Conservation (phyloP, 2,329 filamentous ascomycete species). For the Ascochyta fabae region DNA sequence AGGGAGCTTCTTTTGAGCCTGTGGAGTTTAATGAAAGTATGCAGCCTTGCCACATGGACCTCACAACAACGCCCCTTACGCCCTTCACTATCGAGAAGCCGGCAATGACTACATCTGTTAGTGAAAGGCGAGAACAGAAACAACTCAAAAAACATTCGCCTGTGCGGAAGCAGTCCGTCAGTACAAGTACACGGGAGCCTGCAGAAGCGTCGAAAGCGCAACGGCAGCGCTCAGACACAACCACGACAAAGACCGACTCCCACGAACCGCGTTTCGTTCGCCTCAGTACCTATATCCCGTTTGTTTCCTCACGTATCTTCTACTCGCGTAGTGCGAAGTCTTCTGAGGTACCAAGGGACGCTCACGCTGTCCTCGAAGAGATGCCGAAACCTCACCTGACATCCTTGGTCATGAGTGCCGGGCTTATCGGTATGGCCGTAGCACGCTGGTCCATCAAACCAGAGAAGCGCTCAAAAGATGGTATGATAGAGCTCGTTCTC, state of each 20-base stretch:
- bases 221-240: conserved; percentile 29
- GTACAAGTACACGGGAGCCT: not conserved
- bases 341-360: conserved; percentile 28
- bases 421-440: conserved; percentile 42
- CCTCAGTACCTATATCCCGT: conserved; percentile 40
- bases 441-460: conserved; percentile 31
- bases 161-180: conserved; percentile 25
- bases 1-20: conserved; percentile 45
- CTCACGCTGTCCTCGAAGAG: conserved; percentile 37
- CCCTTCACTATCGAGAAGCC: conserved; percentile 28
- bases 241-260: conserved; percentile 19
- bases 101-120: not conserved
- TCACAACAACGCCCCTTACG: conserved; percentile 34
- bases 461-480: conserved; percentile 11
- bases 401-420: conserved; percentile 42
- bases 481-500: conserved; percentile 27
- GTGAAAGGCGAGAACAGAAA: conserved; percentile 1
- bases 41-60: conserved; percentile 38
- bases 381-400: conserved; percentile 40
- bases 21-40: conserved; percentile 43
- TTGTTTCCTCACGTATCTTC: conserved; percentile 43
- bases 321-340: conserved; percentile 35
- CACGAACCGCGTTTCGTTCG: conserved; percentile 42
- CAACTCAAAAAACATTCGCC: conserved; percentile 19
- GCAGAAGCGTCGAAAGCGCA: conserved; percentile 19